A percentile compares a stretch with the other conserved stretches of the same genome.
These are phyloP conservation scores for Apodospora peruviana DNA, from an alignment of 495 filamentous ascomycete species.

Conservation along the genomic window DNA sequence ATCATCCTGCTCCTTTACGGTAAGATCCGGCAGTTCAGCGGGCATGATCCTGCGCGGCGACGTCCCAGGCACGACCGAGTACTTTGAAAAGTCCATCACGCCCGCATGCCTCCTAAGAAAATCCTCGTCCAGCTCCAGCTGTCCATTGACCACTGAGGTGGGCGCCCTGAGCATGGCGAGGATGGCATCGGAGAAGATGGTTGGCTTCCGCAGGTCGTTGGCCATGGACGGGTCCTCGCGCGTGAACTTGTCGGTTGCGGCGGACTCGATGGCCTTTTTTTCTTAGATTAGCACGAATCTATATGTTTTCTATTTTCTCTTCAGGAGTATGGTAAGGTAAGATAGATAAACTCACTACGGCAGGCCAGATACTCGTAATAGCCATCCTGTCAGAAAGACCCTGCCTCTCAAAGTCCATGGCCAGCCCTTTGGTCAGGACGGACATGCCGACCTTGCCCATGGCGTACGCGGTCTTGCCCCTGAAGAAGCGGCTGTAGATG, in stretches of 20 bases:
- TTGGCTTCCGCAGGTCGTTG: slow-evolving; percentile 60
- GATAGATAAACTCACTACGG: slow-evolving; percentile 45
- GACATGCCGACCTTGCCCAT: slow-evolving; percentile 85
- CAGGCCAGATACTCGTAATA: slow-evolving; percentile 79
- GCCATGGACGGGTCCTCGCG: slow-evolving; percentile 28
- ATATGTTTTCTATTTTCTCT: too few species aligned
- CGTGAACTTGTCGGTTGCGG: slow-evolving; percentile 55
- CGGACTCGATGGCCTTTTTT: slow-evolving; percentile 61
- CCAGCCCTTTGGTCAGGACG: slow-evolving; percentile 73
- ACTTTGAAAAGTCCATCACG: slow-evolving; percentile 68
- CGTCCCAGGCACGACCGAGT: slow-evolving; percentile 60
- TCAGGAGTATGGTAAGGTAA: too few species aligned
- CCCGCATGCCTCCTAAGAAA: slow-evolving; percentile 62
- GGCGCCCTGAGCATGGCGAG: slow-evolving; percentile 66
- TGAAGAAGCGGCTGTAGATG: slow-evolving; percentile 79
- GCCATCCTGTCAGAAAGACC: slow-evolving; percentile 58
- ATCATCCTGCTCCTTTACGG: slow-evolving; percentile 75
- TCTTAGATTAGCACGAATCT: too few species aligned
- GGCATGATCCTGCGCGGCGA: slow-evolving; percentile 77
- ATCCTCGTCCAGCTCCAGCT: slow-evolving; percentile 74
- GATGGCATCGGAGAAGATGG: slow-evolving; percentile 76
- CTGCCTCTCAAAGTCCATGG: slow-evolving; percentile 72
- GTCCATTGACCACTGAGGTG: slow-evolving; percentile 57
- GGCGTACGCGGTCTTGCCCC: slow-evolving; percentile 83
- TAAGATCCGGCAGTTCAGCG: slow-evolving; percentile 58